Conservation (phyloP, 2,329 filamentous ascomycete genomes). For the Mariannaea elegans region DNA sequence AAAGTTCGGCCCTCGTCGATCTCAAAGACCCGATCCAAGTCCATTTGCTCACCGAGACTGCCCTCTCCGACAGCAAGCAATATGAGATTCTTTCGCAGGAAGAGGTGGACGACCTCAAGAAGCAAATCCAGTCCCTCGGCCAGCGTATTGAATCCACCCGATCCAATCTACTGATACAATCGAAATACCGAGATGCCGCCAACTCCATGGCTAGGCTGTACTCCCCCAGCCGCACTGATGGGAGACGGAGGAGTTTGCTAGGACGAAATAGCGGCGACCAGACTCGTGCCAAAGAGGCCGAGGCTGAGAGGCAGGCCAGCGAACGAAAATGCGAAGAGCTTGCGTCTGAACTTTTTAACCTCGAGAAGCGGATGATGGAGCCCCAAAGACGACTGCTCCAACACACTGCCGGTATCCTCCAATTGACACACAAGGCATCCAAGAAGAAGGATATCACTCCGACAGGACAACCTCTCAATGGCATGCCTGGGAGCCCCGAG, state of each 20-base stretch:
- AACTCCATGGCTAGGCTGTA: conserved; percentile 86
- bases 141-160: conserved; percentile 84
- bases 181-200: conserved; percentile 93
- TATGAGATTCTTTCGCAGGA: conserved; percentile 90
- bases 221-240: conserved; percentile 60
- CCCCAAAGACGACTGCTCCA: conserved; percentile 81
- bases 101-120: conserved; percentile 91
- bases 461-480: conserved; percentile 55
- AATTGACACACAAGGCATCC: conserved; percentile 85
- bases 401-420: conserved; percentile 92
- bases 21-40: conserved; percentile 80
- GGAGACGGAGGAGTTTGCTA: conserved; percentile 58
- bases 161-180: conserved; percentile 86
- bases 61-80: conserved; percentile 84
- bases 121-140: conserved; percentile 76
- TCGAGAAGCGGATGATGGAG: conserved; percentile 80
- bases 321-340: conserved; percentile 87
- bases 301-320: conserved; percentile 77
- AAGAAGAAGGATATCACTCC: conserved; percentile 61
- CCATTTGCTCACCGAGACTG: conserved; percentile 93
- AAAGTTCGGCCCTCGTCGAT: conserved; percentile 67
- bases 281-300: conserved; percentile 67
- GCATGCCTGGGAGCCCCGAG: conserved; percentile 78
- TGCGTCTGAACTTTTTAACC: conserved; percentile 78
- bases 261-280: conserved; percentile 61